A percentile compares a stretch with the other conserved stretches of the same genome.
Conservation (phyloP, 1,284 basidiomycete genomes). For the Quambalaria eucalypti region DNA sequence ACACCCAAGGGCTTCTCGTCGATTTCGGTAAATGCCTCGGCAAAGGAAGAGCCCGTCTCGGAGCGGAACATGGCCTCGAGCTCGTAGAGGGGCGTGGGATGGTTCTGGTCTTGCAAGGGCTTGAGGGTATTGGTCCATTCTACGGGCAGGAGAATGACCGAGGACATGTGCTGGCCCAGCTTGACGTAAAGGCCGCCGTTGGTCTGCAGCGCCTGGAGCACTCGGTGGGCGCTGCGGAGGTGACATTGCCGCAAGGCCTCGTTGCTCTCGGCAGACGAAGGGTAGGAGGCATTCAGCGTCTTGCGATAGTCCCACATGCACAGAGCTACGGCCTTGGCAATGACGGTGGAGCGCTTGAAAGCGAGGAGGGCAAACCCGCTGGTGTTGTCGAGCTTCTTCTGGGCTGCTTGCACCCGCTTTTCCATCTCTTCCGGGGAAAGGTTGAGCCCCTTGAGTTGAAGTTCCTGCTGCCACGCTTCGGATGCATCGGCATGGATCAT, state of each 20-base stretch:
- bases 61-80: conserved; percentile 42
- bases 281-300: conserved; percentile 29
- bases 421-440: conserved; percentile 34
- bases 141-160: conserved; percentile 63
- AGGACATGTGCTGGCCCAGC: conserved; percentile 56
- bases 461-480: not conserved
- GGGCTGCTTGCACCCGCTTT: conserved; percentile 21
- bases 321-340: conserved; percentile 42
- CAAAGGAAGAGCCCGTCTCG: conserved; percentile 42
- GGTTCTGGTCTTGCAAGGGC: conserved; percentile 51
- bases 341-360: conserved; percentile 33
- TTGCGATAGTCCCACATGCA: conserved; percentile 45
- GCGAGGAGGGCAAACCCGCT: conserved; percentile 27
- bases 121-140: conserved; percentile 62
- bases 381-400: conserved; percentile 12
- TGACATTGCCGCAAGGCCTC: conserved; percentile 41
- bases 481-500: conserved; percentile 25
- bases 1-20: conserved; percentile 85
- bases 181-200: conserved; percentile 95
- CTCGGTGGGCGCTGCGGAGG: conserved; percentile 38
- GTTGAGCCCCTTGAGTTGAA: conserved; percentile 14
- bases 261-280: conserved; percentile 17
- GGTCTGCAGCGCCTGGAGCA: conserved; percentile 36
- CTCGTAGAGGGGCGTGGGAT: conserved; percentile 40
- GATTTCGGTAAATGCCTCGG: conserved; percentile 58